Evolutionary conservation across 768 basidiomycete genomes (phyloP), one percentile per base, ranked within the genome.

Genomic region (Leccinum longicurvipes): DNA sequence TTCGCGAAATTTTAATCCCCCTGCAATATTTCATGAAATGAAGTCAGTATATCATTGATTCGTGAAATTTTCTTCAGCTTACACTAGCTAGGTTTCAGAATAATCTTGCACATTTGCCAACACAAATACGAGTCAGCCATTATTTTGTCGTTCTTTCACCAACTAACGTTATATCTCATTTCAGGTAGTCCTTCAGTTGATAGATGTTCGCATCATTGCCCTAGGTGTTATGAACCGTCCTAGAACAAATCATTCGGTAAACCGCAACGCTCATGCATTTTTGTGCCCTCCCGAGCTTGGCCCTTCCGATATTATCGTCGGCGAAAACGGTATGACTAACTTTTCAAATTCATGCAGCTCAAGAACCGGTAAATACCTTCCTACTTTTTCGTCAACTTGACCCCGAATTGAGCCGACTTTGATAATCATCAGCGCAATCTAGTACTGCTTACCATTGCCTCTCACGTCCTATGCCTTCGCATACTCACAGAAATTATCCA

Each of bases 161-260:
- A 51, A 55, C 46, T 61, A 45, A 60, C 44, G 25, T 50, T 51
- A 27, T 29, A 36, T 25, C 24, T 32, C 24, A 52, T 28, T 54
- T 29, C 54, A 91, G 89, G 77, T 87, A 23, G 77, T 92, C 23
- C 76, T 89, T 12, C 80, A 88, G 65, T 73, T 91, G 36, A 74
- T 78, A 8, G 91, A 93, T 63, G 82, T 89, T 31, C 81, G 89
- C 25, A 79, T 93, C 52, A 70, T 92, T 52, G 87, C 82, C 0
- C 77, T 91, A 47, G 90, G 90, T 9, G 84, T 83, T 1, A 74
- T 86, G 19, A 77, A 80, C 57, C 79, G 74, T 34, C 85, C 86
- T 5, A 76, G 79, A 39, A 83, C 81, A 50, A 67, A 77, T 41
- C 72, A 86, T 32, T 79, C 70, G 12, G 75, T 86, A 28, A 92